Conservation (phyloP, 257 asterid species). For the Agastache rugosa region DNA sequence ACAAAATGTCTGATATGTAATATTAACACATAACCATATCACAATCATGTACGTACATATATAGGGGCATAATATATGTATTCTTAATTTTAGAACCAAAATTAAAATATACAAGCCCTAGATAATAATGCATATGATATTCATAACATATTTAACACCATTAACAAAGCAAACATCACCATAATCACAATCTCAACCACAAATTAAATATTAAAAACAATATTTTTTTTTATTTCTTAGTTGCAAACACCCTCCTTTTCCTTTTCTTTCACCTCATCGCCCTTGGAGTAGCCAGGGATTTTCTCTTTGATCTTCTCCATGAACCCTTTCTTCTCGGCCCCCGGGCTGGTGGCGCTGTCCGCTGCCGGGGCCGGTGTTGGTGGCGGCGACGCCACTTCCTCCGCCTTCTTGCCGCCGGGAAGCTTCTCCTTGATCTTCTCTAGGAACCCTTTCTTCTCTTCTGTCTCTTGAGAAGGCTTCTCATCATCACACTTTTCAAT, state of each 20-base stretch:
- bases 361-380: slow-evolving; percentile 31
- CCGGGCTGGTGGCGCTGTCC: slow-evolving; percentile 35
- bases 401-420: slow-evolving; percentile 67
- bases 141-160: neutral
- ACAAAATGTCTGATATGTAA: too few relatives aligned
- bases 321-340: slow-evolving; percentile 67
- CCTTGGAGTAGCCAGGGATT: slow-evolving; percentile 67
- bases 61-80: neutral
- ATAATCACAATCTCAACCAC: neutral
- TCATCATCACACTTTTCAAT: slow-evolving; percentile 46
- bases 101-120: neutral
- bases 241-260: slow-evolving; percentile 26
- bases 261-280: slow-evolving; percentile 57
- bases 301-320: slow-evolving; percentile 84
- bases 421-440: slow-evolving; percentile 80
- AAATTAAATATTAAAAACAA: neutral
- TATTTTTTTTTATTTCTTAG: neutral
- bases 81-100: neutral
- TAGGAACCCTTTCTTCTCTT: slow-evolving; percentile 72
- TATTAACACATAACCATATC: too few relatives aligned
- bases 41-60: neutral
- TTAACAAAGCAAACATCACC: neutral
- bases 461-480: slow-evolving; percentile 37
- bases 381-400: slow-evolving; percentile 44
- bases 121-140: neutral